Conservation (phyloP, 164 flowering plant genomes). For the Santalum album region DNA sequence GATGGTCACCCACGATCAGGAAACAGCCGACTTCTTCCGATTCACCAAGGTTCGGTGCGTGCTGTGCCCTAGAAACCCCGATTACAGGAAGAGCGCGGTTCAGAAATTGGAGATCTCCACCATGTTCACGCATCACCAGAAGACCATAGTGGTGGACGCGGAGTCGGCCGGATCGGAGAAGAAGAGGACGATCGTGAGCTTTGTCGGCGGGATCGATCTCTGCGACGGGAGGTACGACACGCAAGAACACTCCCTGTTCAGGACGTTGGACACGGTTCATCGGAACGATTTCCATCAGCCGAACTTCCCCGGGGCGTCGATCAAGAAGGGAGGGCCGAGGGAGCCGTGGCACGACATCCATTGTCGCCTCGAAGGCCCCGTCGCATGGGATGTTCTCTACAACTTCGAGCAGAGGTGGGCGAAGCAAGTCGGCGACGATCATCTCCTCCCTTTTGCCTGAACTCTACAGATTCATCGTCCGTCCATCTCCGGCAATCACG, state of each 20-base stretch:
- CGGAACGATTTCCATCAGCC: neutral
- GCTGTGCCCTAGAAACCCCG: neutral
- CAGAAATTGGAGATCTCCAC: neutral
- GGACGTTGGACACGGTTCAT: neutral
- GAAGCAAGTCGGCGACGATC: neutral
- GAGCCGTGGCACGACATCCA: neutral
- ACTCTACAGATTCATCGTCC: neutral
- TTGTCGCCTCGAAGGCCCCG: neutral
- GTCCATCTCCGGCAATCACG: neutral
- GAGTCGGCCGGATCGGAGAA: neutral
- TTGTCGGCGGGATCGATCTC: neutral
- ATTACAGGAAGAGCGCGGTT: neutral
- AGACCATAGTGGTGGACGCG: neutral
- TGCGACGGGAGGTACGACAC: conserved; percentile 1
- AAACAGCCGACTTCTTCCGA: conserved; percentile 38
- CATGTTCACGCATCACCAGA: neutral
- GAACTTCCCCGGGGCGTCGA: neutral
- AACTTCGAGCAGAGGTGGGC: neutral
- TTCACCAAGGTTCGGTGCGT: conserved; percentile 31
- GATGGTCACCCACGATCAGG: conserved; percentile 65
- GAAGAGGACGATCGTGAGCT: neutral
- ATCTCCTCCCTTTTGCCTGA: neutral
- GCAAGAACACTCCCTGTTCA: neutral
- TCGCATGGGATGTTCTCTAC: neutral
- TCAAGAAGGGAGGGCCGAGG: neutral